Percentiles rank a stretch among this genome's conserved stretches.
Conservation (phyloP, 768 basidiomycete genomes). For the Tylopilus plumbeoviolaceoides region DNA sequence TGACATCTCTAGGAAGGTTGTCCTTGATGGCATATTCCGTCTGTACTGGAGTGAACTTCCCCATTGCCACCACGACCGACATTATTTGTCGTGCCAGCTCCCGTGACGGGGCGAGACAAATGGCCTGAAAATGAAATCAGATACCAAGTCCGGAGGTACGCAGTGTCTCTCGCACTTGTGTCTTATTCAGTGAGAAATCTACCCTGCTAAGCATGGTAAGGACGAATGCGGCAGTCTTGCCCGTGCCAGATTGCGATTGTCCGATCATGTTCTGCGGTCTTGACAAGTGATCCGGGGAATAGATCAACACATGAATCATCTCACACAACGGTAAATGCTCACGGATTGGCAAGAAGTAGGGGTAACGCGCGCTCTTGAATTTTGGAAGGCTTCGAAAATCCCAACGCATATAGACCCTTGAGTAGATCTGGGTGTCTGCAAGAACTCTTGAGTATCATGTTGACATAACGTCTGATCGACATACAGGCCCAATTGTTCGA, state of each 20-base stretch:
- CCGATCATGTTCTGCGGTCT: constrained; percentile 99
- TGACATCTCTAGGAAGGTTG: constrained; percentile 60
- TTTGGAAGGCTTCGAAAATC: constrained; percentile 96
- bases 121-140: constrained; percentile 50
- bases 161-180: constrained; percentile 56
- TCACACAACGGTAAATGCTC: constrained; percentile 25
- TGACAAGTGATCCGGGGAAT: constrained; percentile 1
- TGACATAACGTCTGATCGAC: constrained; percentile 29
- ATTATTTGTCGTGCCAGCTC: constrained; percentile 98
- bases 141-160: background rate
- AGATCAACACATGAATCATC: background rate
- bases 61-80: constrained; percentile 91
- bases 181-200: constrained; percentile 75
- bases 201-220: constrained; percentile 95
- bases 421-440: constrained; percentile 80
- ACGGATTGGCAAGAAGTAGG: constrained; percentile 88
- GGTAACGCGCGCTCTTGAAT: constrained; percentile 97
- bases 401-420: constrained; percentile 92
- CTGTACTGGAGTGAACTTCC: constrained; percentile 89
- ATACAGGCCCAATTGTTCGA: constrained; percentile 93
- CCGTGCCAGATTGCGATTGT: constrained; percentile 98
- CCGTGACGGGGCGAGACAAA: constrained; percentile 96
- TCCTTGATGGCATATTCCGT: constrained; percentile 97
- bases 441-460: constrained; percentile 5
- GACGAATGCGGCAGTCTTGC: constrained; percentile 98